phyloP scores from a whole-genome alignment of 139 green algal species.

The Micromonas pusilla region DNA sequence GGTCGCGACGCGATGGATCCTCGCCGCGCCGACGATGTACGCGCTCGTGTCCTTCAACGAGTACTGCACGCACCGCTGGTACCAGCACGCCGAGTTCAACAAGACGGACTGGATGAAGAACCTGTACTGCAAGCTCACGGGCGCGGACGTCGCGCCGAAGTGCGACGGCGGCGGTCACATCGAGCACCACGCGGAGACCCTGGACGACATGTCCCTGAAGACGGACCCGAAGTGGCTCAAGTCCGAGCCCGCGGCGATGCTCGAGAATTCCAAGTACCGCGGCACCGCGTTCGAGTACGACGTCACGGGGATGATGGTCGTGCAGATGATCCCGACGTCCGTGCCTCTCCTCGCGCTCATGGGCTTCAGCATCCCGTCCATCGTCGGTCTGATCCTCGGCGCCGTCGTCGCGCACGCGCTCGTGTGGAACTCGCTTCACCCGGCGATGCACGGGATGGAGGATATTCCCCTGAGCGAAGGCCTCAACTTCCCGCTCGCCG shows the following conservation, averaged over 20 bases:
- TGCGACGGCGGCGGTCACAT: conserved; percentile 31
- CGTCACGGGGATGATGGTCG: conserved; percentile 27
- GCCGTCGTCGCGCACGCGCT: conserved; percentile 14
- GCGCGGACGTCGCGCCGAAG: conserved; percentile 17
- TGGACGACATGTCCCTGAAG: conserved; percentile 34
- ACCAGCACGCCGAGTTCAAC: conserved; percentile 37
- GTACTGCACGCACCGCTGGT: conserved; percentile 33
- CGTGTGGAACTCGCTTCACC: conserved; percentile 34
- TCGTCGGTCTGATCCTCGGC: not conserved
- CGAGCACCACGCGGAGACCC: conserved; percentile 35
- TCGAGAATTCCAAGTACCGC: conserved; percentile 28
- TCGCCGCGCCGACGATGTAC: conserved; percentile 32
- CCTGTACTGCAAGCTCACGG: conserved; percentile 23
- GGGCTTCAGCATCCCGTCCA: conserved; percentile 5
- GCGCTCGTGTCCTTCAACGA: conserved; percentile 32
- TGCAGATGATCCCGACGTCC: conserved; percentile 23
- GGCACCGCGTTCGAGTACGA: conserved; percentile 34
- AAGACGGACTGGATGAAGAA: conserved; percentile 17
- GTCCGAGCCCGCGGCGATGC: conserved; percentile 3
- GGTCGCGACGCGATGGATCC: not conserved
- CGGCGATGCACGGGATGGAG: conserved; percentile 31
- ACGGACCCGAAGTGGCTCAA: conserved; percentile 12
- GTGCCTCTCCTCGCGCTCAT: conserved; percentile 17
- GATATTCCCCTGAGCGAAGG: conserved; percentile 26
- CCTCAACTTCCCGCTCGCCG: not conserved